Base-by-base conservation (phyloP, 1,139 yeast species). In the Suhomyces ambrosiae region DNA sequence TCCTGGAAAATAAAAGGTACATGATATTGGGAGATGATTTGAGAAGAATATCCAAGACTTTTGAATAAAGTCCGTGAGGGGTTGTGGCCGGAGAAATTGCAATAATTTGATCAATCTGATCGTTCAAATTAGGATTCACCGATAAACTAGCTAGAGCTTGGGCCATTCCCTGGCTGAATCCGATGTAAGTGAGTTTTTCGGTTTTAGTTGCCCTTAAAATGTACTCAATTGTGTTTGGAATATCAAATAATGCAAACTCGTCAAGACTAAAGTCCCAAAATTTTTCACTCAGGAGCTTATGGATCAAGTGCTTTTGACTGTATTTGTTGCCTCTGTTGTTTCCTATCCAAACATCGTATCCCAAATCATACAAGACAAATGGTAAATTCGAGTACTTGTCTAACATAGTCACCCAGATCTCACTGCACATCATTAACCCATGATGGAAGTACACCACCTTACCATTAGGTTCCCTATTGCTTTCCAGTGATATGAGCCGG, bases 81-180 rank as follows among this genome's bases (percentile, higher is more conserved):
- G 97, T 87, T 64, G 95, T 86, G 1, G 97, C 97, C 0, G 97
- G 97, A 0, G 96, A 86, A 27, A 87, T 74, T 4, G 94, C 95
- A 37, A 90, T 76, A 44, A 90, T 77, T 47, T 79, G 74, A 22
- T 80, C 80, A 35, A 90, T 78, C 53, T 86, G 84, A 7, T 68
- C 56, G 58, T 86, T 87, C 46, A 90, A 69, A 14, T 74, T 74
- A 5, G 86, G 76, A 55, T 84, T 80, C n/a, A 86, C 68, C 0
- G 92, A 78, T 18, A 86, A 67, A 28, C 89, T 73, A 1, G 96
- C 95, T 61, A 89, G 84, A 27, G 88, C 87, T 59, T 89, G 96
- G 1, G 96, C 95, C 1, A 94, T 82, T 6, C 97, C 97, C 59
- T 89, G 97, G 33, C 89, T 80, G 55, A 89, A 89, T 1, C 96